Conservation (phyloP, 2,329 filamentous ascomycete species). For the Colletotrichum sp. region DNA sequence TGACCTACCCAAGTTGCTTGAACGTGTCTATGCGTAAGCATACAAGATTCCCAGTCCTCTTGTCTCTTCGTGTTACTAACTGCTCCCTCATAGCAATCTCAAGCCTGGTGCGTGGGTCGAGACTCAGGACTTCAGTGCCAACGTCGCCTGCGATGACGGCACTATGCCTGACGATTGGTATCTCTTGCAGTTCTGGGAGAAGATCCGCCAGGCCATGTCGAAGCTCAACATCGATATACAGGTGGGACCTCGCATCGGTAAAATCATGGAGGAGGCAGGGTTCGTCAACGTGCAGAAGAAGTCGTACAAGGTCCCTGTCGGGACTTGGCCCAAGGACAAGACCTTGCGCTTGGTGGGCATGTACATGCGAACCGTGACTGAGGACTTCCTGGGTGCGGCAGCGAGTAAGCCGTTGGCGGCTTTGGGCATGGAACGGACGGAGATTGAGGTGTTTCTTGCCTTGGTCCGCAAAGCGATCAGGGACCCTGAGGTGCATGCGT, state of each 20-base stretch:
- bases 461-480: slow-evolving; percentile 36
- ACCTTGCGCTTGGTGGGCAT: slow-evolving; percentile 30
- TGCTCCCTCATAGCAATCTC: slow-evolving; percentile 18
- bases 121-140: slow-evolving; percentile 46
- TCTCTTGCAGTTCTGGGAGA: neutral
- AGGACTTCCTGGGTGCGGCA: neutral
- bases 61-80: neutral
- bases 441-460: slow-evolving; percentile 33
- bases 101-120: slow-evolving; percentile 50
- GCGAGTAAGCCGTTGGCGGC: neutral
- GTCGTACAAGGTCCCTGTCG: slow-evolving; percentile 17
- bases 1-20: neutral
- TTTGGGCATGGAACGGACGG: neutral
- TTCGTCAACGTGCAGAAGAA: slow-evolving; percentile 24
- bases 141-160: slow-evolving; percentile 38
- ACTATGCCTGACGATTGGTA: slow-evolving; percentile 27
- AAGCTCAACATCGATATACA: neutral
- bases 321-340: slow-evolving; percentile 34
- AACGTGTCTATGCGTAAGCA: neutral
- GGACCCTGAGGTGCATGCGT: slow-evolving; percentile 42
- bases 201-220: neutral
- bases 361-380: neutral
- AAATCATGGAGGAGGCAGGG: slow-evolving; percentile 21
- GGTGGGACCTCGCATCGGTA: neutral
- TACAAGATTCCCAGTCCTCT: accelerated